Base-by-base conservation (phyloP, 2,329 filamentous ascomycete genomes). In the Boeremia lycopersici region DNA sequence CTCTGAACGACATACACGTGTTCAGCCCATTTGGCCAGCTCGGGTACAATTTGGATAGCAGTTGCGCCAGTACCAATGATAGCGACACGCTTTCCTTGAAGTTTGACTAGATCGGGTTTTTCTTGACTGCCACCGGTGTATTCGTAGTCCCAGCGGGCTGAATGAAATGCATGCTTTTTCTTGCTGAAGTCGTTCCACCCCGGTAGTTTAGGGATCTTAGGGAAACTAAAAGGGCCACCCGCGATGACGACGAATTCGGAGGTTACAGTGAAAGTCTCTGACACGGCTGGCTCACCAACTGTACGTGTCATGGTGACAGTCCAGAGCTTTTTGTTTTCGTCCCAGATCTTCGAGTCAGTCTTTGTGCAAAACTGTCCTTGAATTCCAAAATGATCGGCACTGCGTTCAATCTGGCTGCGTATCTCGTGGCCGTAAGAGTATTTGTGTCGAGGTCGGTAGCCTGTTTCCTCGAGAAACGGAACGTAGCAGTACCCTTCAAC, bases 401-500 rank as follows among this genome's bases (percentile, higher is more conserved):
- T 19, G 7, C 15, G 15, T 19, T 36, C 15, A 1, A 36, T 36
- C 34, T 36, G 15, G 4, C 9, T 3, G 4, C 15, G 3, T n/a
- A 36, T 36, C 34, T 36, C 15, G 5, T 19, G 3, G 8, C 34
- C 15, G 15, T 36, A 36, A 1, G 34, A 36, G 34, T 36, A 36
- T 19, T 12, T 36, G 8, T 36, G 15, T 19, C 19, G 19, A 23
- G 19, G 19, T 23, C 19, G 19, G n/a, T 84, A 85, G 0, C 42
- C 46, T 2, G 43, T 47, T 38, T 58, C 56, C 12, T 58, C 56
- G 1, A 58, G 42, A 4, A 58, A 25, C 5, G 56, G 56, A 13
- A 86, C 68, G 62, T 87, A 87, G 19, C 79, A 74, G 57, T 82
- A 85, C 29, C 78, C 76, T 67, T 88, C 85, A 4, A 85, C 70